Evolutionary conservation across 2,329 filamentous ascomycete species (phyloP).

Genomic region (Xylaria arbuscula): DNA sequence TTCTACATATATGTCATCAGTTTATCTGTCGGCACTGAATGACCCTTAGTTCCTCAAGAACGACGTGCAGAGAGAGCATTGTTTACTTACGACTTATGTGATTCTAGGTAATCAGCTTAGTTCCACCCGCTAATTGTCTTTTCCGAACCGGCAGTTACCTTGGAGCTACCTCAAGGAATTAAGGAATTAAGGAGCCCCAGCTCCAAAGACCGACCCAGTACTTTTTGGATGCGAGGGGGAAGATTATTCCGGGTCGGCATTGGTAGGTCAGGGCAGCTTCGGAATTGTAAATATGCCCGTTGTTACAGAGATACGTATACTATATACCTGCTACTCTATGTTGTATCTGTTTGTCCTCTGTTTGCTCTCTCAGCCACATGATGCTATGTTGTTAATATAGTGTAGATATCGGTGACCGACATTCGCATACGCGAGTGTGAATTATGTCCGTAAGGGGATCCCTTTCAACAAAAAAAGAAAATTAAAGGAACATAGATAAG

Average conservation of each 20-base stretch:
- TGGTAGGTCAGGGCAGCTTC: neutral
- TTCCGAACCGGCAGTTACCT: conserved; percentile 43
- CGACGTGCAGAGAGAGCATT: conserved; percentile 1
- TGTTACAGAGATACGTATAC: neutral
- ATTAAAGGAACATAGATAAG: neutral
- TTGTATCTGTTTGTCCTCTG: neutral
- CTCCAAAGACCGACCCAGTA: neutral
- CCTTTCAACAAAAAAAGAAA: neutral
- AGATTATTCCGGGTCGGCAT: conserved; percentile 39
- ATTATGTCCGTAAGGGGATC: neutral
- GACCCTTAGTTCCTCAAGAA: neutral
- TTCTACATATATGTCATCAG: conserved; percentile 13
- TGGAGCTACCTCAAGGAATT: neutral
- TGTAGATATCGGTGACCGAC: neutral
- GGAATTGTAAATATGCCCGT: neutral
- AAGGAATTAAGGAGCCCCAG: conserved; percentile 4
- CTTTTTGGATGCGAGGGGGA: conserved; percentile 31
- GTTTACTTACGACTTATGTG: conserved; percentile 42
- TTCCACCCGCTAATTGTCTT: conserved; percentile 14
- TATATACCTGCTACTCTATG: neutral
- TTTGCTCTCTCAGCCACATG: neutral
- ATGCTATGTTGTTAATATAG: neutral
- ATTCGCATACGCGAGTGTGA: neutral
- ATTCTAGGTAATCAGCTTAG: conserved; percentile 43
- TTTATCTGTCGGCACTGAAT: conserved; percentile 9